Evolutionary conservation across 495 filamentous ascomycete genomes (phyloP), one percentile per base, ranked within the genome.

Genomic region (Tuber brumale): DNA sequence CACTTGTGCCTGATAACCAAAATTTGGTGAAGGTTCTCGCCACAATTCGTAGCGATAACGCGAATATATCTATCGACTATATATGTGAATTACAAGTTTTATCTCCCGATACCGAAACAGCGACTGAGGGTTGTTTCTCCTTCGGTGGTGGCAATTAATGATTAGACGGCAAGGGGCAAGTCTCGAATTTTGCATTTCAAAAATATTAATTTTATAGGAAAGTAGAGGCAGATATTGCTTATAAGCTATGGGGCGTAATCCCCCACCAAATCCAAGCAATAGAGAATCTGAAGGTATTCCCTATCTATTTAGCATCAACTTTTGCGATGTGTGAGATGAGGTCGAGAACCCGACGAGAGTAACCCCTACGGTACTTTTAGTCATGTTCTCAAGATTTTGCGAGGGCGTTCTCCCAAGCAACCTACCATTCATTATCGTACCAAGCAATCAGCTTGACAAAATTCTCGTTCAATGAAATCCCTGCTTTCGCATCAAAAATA

Each of bases 401-500:
- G 0, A 48, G 45, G 18, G 44, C 16, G 16, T 19, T 4, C 44
- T 46, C 16, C 44, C 45, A 16, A 48, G 44, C 44, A 43, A 12
- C 75, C 73, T 37, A 82, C 91, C 91, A 93, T 87, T 93, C 91
- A 86, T 93, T 93, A 89, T 97, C 95, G 88, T 98, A 98, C 95
- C 95, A 99, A 83, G 91, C 90, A 85, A 99, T 90, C 51, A 99
- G 89, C 91, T 99, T 99, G 89, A 98, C 90, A 87, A 99, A 99
- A 90, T 98, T 92, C 80, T 92, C 85, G 91, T 99, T 99, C 77
- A 99, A 91, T 80, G 94, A 91, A 86, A 99, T 98, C 90, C 95
- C 95, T 72, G 95, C 95, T 92, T 97, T 97, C 85, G 95, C 95
- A 86, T 99, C 95, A 87, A 99, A 97, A 90, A 99, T 95, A 86